Base-by-base conservation (phyloP, 1,284 basidiomycete species). In the Naganishia sp. region DNA sequence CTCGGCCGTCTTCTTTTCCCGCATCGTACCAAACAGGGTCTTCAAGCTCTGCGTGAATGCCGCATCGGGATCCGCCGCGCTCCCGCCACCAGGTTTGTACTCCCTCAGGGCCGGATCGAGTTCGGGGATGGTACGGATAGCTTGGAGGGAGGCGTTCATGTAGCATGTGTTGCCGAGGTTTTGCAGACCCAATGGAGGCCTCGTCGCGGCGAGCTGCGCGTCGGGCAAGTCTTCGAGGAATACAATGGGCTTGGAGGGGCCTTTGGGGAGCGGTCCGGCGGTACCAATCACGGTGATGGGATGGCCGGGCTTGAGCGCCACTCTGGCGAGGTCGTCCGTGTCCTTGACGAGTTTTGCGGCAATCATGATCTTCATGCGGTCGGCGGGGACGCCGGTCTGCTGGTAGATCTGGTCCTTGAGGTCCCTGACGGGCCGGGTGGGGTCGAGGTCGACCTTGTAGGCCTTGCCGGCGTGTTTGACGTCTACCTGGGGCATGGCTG, bases 321-420 rank as follows among this genome's bases (percentile, higher is more conserved):
- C 84, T 77, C 92, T 94, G 71, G 84, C 84, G 85, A 94, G 87
- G 70, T 89, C 86, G 0, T 90, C 85, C 56, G 72, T 49, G 18
- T 88, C 90, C 85, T 92, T 94, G 76, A 96, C 84, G 72, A 92
- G 84, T n/a, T 91, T 91, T 55, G 91, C 91, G 78, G 96, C 97
- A 77, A 95, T 84, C 90, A 97, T 94, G 70, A 98, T 90, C 80
- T 97, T 99, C 90, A 96, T 94, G 56, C 94, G 85, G 73, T 94
- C 92, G 57, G 86, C 53, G 50, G 94, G 92, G 4, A 98, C 89
- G 11, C 92, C 92, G 0, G 94, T 97, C 49, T 84, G 81, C 65
- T 88, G 84, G 74, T 90, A 90, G 54, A 97, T 84, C 2, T 86
- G 82, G 72, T 92, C 85, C 78, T 96, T 96, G 84, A 96, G 95